A percentile compares a stretch with the other conserved stretches of the same genome.
Evolutionary conservation across 1,284 basidiomycete genomes (phyloP).

Genomic region (Ceratorhiza oryzae-sativae): DNA sequence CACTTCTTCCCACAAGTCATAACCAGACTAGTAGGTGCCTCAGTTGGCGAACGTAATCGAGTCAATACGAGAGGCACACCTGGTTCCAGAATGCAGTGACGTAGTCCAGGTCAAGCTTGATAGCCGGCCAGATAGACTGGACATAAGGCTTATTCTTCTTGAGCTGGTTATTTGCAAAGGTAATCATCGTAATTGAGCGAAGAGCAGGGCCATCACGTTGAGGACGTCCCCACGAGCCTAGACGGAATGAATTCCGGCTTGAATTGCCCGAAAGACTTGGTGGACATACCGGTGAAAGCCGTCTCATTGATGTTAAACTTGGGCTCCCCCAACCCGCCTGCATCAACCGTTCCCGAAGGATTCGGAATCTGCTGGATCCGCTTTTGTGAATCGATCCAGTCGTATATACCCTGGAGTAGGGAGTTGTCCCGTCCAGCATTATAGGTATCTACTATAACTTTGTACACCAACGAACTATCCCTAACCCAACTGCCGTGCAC

Average conservation of each 20-base stretch:
- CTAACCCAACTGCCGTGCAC: background rate
- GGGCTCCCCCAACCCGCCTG: slow-evolving; percentile 55
- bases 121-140: slow-evolving; percentile 43
- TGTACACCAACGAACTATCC: slow-evolving; percentile 43
- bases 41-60: background rate
- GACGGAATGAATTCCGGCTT: slow-evolving; percentile 40
- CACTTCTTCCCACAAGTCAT: slow-evolving; percentile 73
- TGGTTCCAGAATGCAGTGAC: slow-evolving; percentile 43
- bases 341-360: slow-evolving; percentile 65
- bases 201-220: slow-evolving; percentile 50
- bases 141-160: slow-evolving; percentile 38
- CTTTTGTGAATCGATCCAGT: slow-evolving; percentile 41
- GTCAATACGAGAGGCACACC: background rate
- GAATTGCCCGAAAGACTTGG: background rate
- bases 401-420: slow-evolving; percentile 39
- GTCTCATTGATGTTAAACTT: slow-evolving; percentile 47
- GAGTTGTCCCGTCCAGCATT: slow-evolving; percentile 41
- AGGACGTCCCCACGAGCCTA: slow-evolving; percentile 44
- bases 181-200: slow-evolving; percentile 44
- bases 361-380: slow-evolving; percentile 52
- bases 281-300: slow-evolving; percentile 44
- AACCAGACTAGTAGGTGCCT: slow-evolving; percentile 48
- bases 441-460: slow-evolving; percentile 43
- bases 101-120: slow-evolving; percentile 44
- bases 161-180: slow-evolving; percentile 44